phyloP scores from a whole-genome alignment of 1,284 basidiomycete species.

The Phellinidium pouzarii region DNA sequence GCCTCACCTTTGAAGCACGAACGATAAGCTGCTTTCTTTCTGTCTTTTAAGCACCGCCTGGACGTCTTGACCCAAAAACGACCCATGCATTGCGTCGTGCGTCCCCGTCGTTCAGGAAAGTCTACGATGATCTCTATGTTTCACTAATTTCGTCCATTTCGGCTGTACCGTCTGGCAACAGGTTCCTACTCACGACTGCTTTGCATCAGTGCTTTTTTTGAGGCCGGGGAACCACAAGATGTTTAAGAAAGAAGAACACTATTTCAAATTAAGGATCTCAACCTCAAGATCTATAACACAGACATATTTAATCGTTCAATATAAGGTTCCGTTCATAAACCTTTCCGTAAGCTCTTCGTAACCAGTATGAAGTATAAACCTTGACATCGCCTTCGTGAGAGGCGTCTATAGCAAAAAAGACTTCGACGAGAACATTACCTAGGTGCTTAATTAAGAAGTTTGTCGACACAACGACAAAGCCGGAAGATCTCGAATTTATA shows the following conservation, averaged over 20 bases:
- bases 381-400: neutral
- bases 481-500: neutral
- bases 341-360: neutral
- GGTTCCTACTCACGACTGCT: too few relatives aligned
- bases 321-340: neutral
- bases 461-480: neutral
- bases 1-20: too few relatives aligned
- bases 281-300: neutral
- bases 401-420: neutral
- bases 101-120: neutral
- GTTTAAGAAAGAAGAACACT: neutral
- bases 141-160: neutral
- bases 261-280: neutral
- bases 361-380: neutral
- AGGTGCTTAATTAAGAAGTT: neutral
- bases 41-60: too few relatives aligned
- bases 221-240: neutral
- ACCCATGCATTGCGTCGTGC: neutral
- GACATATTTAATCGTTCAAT: neutral
- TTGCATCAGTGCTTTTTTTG: neutral
- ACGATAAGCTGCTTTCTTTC: too few relatives aligned
- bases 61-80: neutral
- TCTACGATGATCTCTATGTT: neutral
- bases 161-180: too few relatives aligned
- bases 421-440: neutral